Percentiles rank a stretch among this genome's conserved stretches.
Conservation (phyloP, 2,329 filamentous ascomycete species). For the Stemphylium vesicarium region DNA sequence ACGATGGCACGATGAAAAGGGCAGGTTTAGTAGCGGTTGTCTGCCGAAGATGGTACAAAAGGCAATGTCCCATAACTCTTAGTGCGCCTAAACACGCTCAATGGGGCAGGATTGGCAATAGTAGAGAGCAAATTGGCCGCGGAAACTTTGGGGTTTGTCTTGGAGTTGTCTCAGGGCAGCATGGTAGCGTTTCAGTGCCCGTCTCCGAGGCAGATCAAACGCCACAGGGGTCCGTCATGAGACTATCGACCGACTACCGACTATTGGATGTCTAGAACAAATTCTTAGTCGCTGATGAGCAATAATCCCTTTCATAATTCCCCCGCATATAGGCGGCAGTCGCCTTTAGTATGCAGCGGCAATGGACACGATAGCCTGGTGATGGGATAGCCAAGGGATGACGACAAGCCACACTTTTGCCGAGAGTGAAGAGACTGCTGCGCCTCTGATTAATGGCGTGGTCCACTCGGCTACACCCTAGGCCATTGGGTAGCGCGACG, state of each 20-base stretch:
- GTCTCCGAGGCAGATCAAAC: constrained; percentile 36
- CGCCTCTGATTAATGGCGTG: constrained; percentile 21
- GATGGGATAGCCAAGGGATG: background rate
- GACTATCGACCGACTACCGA: constrained; percentile 22
- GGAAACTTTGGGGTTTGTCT: constrained; percentile 36
- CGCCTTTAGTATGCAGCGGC: background rate
- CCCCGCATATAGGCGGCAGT: constrained; percentile 25
- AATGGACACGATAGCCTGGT: too few relatives aligned
- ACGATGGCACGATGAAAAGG: constrained; percentile 24
- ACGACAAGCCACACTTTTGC: constrained; percentile 24
- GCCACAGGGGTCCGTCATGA: constrained; percentile 35
- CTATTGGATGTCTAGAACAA: constrained; percentile 17
- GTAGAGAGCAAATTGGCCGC: constrained; percentile 30
- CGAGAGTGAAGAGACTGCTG: constrained; percentile 14
- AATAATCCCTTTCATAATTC: constrained; percentile 13
- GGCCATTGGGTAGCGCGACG: constrained; percentile 7
- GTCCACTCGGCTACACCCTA: constrained; percentile 12
- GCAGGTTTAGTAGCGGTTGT: constrained; percentile 35
- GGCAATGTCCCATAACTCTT: constrained; percentile 21
- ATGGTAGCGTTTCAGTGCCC: constrained; percentile 44
- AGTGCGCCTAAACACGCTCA: constrained; percentile 25
- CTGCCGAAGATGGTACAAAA: constrained; percentile 16
- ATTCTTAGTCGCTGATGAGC: constrained; percentile 1
- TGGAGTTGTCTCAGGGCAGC: constrained; percentile 45
- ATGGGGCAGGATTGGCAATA: constrained; percentile 20